Conservation (phyloP, 805 yeast genomes). For the Yarrowia sp. region DNA sequence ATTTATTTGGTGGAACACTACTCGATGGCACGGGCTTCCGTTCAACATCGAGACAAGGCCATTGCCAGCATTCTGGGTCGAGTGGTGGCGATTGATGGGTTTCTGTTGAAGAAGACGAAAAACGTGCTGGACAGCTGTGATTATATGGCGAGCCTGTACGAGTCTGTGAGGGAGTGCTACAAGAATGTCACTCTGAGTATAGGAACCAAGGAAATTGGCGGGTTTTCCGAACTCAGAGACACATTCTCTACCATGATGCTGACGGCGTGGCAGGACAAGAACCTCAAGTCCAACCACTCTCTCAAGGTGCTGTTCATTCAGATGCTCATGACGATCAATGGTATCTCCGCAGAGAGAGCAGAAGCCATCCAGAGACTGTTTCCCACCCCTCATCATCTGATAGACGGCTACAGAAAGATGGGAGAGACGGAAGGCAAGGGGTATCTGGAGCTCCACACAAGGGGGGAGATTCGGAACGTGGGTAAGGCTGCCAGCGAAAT, state of each 20-base stretch:
- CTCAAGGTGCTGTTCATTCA: slow-evolving; percentile 76
- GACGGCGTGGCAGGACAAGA: slow-evolving; percentile 50
- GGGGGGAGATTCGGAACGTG: background rate
- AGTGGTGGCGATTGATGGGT: slow-evolving; percentile 56
- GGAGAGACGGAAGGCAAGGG: slow-evolving; percentile 50
- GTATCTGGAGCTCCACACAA: background rate
- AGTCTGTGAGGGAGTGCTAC: slow-evolving; percentile 54
- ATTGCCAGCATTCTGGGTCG: slow-evolving; percentile 15
- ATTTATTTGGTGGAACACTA: slow-evolving; percentile 86
- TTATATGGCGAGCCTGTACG: slow-evolving; percentile 61
- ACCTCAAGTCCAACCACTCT: slow-evolving; percentile 58
- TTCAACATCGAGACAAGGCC: slow-evolving; percentile 44
- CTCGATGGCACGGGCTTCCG: slow-evolving; percentile 71
- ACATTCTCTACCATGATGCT: slow-evolving; percentile 4
- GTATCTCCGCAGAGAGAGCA: slow-evolving; percentile 87
- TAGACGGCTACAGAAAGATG: slow-evolving; percentile 54
- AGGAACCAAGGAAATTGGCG: slow-evolving; percentile 41
- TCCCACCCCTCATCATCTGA: slow-evolving; percentile 71
- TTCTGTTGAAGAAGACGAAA: slow-evolving; percentile 70
- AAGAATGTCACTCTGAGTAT: slow-evolving; percentile 48
- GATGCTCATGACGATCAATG: slow-evolving; percentile 80
- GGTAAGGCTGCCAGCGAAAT: slow-evolving; percentile 6
- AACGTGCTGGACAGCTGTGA: slow-evolving; percentile 77
- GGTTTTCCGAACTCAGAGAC: background rate
- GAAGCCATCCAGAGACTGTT: slow-evolving; percentile 70